These are phyloP conservation scores for Pseudonitzschia multiseries DNA, from an alignment of 108 stramenopile species.

Conservation along the genomic window DNA sequence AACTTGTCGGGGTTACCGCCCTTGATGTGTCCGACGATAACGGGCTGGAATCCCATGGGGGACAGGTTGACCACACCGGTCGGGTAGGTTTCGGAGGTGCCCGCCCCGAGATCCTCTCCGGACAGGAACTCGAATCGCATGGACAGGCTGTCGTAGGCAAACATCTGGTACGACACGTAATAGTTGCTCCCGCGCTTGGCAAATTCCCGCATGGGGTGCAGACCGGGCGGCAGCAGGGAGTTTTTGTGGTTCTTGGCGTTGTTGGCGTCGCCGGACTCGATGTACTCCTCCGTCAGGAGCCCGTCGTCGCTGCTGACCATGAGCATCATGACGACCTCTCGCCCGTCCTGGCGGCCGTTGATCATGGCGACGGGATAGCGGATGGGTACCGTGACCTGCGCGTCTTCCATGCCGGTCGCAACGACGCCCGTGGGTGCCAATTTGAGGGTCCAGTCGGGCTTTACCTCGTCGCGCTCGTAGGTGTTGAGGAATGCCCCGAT, in stretches of 20 bases:
- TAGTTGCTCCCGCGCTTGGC: neutral
- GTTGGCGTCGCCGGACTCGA: neutral
- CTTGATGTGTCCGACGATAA: neutral
- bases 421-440: neutral
- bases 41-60: neutral
- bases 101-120: neutral
- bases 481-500: neutral
- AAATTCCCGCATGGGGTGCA: neutral
- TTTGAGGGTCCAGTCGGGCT: neutral
- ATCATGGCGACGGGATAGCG: conserved; percentile 10
- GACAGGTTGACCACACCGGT: neutral
- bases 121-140: neutral
- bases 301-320: neutral
- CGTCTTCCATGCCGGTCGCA: neutral
- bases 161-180: neutral
- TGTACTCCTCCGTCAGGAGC: neutral
- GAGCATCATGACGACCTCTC: neutral
- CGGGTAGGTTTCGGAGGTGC: neutral
- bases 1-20: neutral
- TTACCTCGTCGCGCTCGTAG: neutral
- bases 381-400: neutral
- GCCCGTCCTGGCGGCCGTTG: neutral
- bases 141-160: neutral
- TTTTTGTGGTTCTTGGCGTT: conserved; percentile 8
- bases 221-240: neutral